Evolutionary conservation across 169 alveolate genomes (phyloP).

Genomic region (Babesia bovis): DNA sequence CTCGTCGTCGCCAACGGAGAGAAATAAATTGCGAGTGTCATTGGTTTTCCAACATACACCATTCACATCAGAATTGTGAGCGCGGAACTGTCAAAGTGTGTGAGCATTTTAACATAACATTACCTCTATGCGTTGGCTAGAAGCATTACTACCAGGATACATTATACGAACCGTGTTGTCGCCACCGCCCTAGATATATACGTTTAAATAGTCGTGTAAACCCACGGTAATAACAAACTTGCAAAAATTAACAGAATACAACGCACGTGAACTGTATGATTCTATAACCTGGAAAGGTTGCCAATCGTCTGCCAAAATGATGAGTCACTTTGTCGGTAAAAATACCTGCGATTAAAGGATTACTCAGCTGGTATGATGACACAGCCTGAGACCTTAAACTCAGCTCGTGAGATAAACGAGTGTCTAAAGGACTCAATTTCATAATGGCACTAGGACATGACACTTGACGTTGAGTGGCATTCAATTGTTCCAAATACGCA

Average conservation of each 20-base stretch:
- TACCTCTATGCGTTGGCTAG: not conserved
- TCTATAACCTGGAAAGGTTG: constrained; percentile 57
- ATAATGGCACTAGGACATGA: constrained; percentile 10
- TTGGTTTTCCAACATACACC: constrained; percentile 73
- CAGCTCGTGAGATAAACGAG: constrained; percentile 17
- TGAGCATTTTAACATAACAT: too few relatives aligned
- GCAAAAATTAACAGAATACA: constrained; percentile 68
- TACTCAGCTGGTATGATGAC: not conserved
- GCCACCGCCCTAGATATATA: constrained; percentile 57
- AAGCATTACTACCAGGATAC: constrained; percentile 9
- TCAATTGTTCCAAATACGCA: constrained; percentile 7
- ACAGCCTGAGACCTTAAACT: not conserved
- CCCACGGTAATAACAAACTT: constrained; percentile 56
- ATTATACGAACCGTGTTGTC: constrained; percentile 55
- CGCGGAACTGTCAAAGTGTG: constrained; percentile 39
- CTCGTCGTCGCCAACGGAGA: constrained; percentile 77
- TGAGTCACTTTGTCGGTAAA: not conserved
- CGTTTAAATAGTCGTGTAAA: too few relatives aligned
- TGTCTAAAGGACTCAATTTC: constrained; percentile 25
- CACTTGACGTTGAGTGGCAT: constrained; percentile 11
- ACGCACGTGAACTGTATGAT: constrained; percentile 70
- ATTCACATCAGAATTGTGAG: constrained; percentile 75
- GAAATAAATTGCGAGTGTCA: constrained; percentile 53
- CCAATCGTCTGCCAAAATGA: constrained; percentile 71
- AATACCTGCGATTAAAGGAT: constrained; percentile 35